Evolutionary conservation across 495 filamentous ascomycete species (phyloP), one percentile per base, ranked within the genome.

Genomic region (Daldinia vernicosa): DNA sequence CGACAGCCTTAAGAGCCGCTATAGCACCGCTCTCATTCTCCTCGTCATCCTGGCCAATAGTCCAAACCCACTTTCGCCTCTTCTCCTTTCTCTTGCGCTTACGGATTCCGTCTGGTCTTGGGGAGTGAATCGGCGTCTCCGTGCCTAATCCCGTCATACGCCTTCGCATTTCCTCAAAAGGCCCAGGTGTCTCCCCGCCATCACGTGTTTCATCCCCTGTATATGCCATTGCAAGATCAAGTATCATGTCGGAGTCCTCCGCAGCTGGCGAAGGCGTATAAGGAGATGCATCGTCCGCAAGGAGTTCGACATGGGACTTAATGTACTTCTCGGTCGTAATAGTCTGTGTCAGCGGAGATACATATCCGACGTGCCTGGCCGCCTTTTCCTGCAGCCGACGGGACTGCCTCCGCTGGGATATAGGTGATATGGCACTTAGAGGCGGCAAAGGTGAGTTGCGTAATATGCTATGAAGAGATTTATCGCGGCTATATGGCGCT

Each of bases 381-480:
- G 75, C 80, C 55, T 80, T 83, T 66, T 86, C 82, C 53, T 85
- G 83, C 11, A 86, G 72, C 30, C 85, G 80, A 22, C 78, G 65
- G 14, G 86, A 86, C 35, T 82, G 79, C 35, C 84, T 78, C 53
- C 76, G 78, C 12, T 82, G 82, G 0, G 86, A 84, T 12, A 75
- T 75, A 11, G 85, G 84, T 32, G 84, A 82, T 40, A 63, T 71
- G 6, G 81, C 77, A 62, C 63, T 83, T 12, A 78, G 75, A 35
- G 79, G 87, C 67, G 85, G 86, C 11, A 90, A 76, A 1, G 90
- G 91, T 8, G 90, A 92, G 81, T 94, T 94, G 75, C 90, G 89
- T 32, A 94, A 83, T 77, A 94, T 94, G 77, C 89, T 91, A 67
- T 86, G 88, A 6, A 92, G 83, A 6, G 85, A 85, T 17, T 88